A percentile compares a stretch with the other conserved stretches of the same genome.
Evolutionary conservation across 805 yeast species (phyloP).

Genomic region (Monosporozyma yasuniensis): DNA sequence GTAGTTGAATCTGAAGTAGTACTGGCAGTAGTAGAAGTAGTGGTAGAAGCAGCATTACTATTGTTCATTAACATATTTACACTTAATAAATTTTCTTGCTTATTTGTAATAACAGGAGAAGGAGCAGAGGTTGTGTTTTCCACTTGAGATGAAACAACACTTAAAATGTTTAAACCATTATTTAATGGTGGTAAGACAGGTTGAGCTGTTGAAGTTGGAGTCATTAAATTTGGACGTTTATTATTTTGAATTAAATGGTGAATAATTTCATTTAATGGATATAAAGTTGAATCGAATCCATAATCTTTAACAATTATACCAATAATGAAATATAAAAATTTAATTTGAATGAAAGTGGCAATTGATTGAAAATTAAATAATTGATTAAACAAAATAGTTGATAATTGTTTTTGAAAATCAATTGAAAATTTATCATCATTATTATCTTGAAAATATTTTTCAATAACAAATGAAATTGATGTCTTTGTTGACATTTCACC

Average conservation of each 20-base stretch:
- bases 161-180: slow-evolving; percentile 24
- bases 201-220: slow-evolving; percentile 1
- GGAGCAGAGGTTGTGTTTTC: neutral
- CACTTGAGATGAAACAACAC: slow-evolving; percentile 24
- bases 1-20: neutral
- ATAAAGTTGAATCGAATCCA: slow-evolving; percentile 64
- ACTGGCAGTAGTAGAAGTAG: neutral
- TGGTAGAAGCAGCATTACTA: neutral
- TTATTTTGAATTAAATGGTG: slow-evolving; percentile 2
- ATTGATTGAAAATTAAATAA: slow-evolving; percentile 10
- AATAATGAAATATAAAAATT: slow-evolving; percentile 47
- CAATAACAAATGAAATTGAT: slow-evolving; percentile 53
- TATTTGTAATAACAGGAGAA: neutral
- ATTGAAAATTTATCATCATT: neutral
- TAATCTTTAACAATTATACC: slow-evolving; percentile 71
- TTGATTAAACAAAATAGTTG: slow-evolving; percentile 15
- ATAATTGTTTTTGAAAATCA: neutral
- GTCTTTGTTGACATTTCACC: slow-evolving; percentile 51
- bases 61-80: slow-evolving; percentile 4
- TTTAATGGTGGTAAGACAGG: slow-evolving; percentile 3
- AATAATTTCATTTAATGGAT: slow-evolving; percentile 55
- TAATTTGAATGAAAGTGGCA: neutral
- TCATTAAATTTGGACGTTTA: neutral
- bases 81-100: slow-evolving; percentile 4
- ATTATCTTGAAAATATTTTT: slow-evolving; percentile 31